phyloP scores from a whole-genome alignment of 257 asterid species.

The Solanum ossicruentum region DNA sequence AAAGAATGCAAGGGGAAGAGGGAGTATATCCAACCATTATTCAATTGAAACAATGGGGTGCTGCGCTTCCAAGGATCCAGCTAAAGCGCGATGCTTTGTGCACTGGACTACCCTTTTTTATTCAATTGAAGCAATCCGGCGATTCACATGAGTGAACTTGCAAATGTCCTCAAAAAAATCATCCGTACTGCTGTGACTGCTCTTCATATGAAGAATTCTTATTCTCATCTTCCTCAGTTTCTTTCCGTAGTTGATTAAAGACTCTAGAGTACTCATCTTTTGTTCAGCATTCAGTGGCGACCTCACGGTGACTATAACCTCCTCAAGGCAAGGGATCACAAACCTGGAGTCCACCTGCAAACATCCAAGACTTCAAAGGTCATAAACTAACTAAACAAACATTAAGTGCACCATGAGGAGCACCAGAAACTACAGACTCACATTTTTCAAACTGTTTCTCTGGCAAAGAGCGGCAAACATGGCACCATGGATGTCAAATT shows the following conservation, averaged over 20 bases:
- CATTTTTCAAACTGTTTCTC: slow-evolving; percentile 85
- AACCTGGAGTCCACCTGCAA: slow-evolving; percentile 68
- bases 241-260: slow-evolving; percentile 49
- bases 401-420: neutral
- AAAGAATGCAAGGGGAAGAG: neutral
- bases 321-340: slow-evolving; percentile 61
- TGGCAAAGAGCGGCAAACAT: slow-evolving; percentile 98
- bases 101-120: slow-evolving; percentile 7
- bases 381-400: neutral
- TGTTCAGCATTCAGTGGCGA: slow-evolving; percentile 95
- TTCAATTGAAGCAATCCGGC: slow-evolving; percentile 61
- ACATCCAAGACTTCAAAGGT: neutral
- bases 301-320: slow-evolving; percentile 68
- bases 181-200: slow-evolving; percentile 95
- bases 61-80: neutral
- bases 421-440: slow-evolving; percentile 18
- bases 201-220: slow-evolving; percentile 94
- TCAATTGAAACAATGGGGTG: slow-evolving; percentile 45
- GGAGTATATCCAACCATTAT: slow-evolving; percentile 8
- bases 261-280: slow-evolving; percentile 78
- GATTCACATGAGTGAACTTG: slow-evolving; percentile 49
- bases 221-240: slow-evolving; percentile 63
- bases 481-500: slow-evolving; percentile 88
- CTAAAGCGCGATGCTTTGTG: neutral
- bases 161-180: slow-evolving; percentile 92